phyloP scores from a whole-genome alignment of 2,329 filamentous ascomycete species.

The Nigrospora sphaerica region DNA sequence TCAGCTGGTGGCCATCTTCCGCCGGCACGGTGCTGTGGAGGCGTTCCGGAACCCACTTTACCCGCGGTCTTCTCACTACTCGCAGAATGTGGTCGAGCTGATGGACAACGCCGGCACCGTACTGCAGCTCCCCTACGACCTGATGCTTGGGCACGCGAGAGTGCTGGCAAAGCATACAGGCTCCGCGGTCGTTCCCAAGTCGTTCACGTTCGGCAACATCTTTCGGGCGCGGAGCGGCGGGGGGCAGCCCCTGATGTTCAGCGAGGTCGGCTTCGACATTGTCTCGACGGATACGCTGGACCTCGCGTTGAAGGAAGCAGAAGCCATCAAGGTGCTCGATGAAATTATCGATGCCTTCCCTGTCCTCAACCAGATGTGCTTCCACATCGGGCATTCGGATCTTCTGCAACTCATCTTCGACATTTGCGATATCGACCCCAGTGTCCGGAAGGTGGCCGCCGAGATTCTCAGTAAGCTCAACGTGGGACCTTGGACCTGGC shows the following conservation, averaged over 20 bases:
- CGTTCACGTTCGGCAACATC: slow-evolving; percentile 81
- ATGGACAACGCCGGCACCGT: slow-evolving; percentile 81
- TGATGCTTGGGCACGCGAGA: slow-evolving; percentile 83
- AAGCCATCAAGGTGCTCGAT: slow-evolving; percentile 89
- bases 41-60: slow-evolving; percentile 68
- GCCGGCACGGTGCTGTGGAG: slow-evolving; percentile 83
- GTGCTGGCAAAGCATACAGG: slow-evolving; percentile 65
- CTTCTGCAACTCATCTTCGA: slow-evolving; percentile 85
- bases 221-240: slow-evolving; percentile 74
- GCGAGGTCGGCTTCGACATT: slow-evolving; percentile 95
- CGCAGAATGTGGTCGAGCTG: slow-evolving; percentile 68
- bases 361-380: slow-evolving; percentile 71
- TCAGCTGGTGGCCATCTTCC: slow-evolving; percentile 70
- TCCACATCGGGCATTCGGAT: slow-evolving; percentile 83
- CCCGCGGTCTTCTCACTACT: slow-evolving; percentile 74
- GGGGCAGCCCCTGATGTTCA: slow-evolving; percentile 73
- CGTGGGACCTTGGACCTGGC: slow-evolving; percentile 72
- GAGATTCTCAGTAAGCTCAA: slow-evolving; percentile 84
- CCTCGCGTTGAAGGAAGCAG: slow-evolving; percentile 82
- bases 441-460: slow-evolving; percentile 65
- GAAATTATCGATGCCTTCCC: slow-evolving; percentile 82
- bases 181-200: slow-evolving; percentile 61
- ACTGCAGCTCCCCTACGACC: slow-evolving; percentile 87
- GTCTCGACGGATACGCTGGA: slow-evolving; percentile 78
- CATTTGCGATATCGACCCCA: slow-evolving; percentile 69